phyloP scores from a whole-genome alignment of 2,329 filamentous ascomycete genomes.

The Stagonosporopsis tanaceti region DNA sequence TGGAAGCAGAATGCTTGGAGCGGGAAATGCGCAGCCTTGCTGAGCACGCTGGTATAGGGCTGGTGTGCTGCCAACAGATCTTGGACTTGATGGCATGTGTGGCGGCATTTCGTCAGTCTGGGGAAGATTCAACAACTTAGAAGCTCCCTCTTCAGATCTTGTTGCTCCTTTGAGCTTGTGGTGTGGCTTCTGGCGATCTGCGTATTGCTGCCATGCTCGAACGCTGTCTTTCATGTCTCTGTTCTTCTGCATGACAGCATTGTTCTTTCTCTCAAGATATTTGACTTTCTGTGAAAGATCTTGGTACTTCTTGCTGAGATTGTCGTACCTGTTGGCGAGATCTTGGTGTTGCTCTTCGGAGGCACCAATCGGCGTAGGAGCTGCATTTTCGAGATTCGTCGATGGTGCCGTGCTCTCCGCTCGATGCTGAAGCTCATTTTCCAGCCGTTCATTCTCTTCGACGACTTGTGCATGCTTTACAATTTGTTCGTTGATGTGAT shows the following conservation, averaged over 20 bases:
- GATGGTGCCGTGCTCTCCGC: conserved; percentile 8
- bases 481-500: conserved; percentile 37
- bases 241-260: conserved; percentile 46
- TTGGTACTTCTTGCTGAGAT: conserved; percentile 43
- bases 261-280: conserved; percentile 47
- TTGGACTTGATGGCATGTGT: conserved; percentile 35
- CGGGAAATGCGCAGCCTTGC: conserved; percentile 29
- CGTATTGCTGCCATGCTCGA: conserved; percentile 49
- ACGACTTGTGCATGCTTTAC: conserved; percentile 36
- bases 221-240: conserved; percentile 52
- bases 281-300: conserved; percentile 37
- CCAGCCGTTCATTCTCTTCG: conserved; percentile 36
- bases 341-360: conserved; percentile 37
- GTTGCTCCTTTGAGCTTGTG: conserved; percentile 29
- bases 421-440: conserved; percentile 24
- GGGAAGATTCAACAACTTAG: conserved; percentile 10
- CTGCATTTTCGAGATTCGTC: conserved; percentile 4
- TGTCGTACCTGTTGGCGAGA: conserved; percentile 41
- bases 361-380: conserved; percentile 10
- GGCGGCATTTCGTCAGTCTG: conserved; percentile 24
- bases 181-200: conserved; percentile 40
- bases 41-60: conserved; percentile 26
- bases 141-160: conserved; percentile 19
- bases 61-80: conserved; percentile 20
- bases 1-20: conserved; percentile 18